A percentile compares a stretch with the other conserved stretches of the same genome.
These are phyloP conservation scores for Globisporangium orthogonon DNA, from an alignment of 352 stramenopile species.

Conservation along the genomic window DNA sequence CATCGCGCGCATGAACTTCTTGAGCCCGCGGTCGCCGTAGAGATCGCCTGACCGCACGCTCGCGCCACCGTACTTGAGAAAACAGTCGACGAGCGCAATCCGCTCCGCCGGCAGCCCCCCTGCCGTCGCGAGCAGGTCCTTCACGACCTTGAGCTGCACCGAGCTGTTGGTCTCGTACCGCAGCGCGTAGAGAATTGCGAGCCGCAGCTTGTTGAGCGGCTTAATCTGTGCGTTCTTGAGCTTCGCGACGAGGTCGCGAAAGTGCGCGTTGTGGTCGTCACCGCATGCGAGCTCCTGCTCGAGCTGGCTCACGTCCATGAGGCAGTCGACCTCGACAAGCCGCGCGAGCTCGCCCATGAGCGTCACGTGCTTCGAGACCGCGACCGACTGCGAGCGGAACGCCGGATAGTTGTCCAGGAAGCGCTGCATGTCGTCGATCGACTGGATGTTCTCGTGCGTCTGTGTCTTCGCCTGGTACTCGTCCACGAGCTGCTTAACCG, in stretches of 20 bases:
- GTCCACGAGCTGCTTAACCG: conserved; percentile 95
- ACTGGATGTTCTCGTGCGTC: conserved; percentile 83
- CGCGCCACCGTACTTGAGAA: conserved; percentile 68
- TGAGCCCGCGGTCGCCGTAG: conserved; percentile 77
- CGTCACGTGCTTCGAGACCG: conserved; percentile 98
- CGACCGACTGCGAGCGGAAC: conserved; percentile 93
- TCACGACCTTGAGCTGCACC: conserved; percentile 75
- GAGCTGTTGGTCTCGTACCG: conserved; percentile 94
- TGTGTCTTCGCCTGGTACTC: conserved; percentile 81
- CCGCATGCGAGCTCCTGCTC: conserved; percentile 90
- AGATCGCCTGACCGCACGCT: conserved; percentile 63
- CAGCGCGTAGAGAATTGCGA: conserved; percentile 97
- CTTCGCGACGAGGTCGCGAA: conserved; percentile 74
- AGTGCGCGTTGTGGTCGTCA: conserved; percentile 80
- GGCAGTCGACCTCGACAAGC: conserved; percentile 93
- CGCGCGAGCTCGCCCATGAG: conserved; percentile 97
- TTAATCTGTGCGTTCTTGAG: conserved; percentile 86
- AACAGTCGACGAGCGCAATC: conserved; percentile 51
- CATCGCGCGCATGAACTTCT: conserved; percentile 88
- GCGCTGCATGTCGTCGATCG: conserved; percentile 97
- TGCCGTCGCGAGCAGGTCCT: conserved; percentile 48
- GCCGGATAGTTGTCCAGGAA: conserved; percentile 98
- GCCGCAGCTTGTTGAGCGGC: conserved; percentile 95
- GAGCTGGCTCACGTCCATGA: conserved; percentile 98
- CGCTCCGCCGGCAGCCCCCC: conserved; percentile 33